Evolutionary conservation across 2,329 filamentous ascomycete species (phyloP), one percentile per base, ranked within the genome.

Genomic region (Clarireedia monteithiana): DNA sequence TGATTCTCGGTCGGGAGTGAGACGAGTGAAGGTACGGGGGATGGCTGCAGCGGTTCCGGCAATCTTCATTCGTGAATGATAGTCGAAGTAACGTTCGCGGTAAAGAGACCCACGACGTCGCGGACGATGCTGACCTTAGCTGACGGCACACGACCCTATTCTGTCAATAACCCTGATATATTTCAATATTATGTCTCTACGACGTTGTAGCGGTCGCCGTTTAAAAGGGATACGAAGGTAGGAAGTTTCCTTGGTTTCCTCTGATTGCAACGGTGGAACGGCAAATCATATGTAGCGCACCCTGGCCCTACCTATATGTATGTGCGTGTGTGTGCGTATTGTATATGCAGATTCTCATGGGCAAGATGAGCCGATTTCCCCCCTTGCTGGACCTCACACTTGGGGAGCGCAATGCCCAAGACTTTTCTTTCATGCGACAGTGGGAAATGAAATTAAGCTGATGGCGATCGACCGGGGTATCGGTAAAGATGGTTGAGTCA

Each of bases 41-140:
- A 54, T 27, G 51, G 39, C 44, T 54, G 51, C 51, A 54, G 51
- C 9, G 34, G n/a, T 54, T 49, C 51, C 51, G 51, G 51, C 9
- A 27, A 14, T 20, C 51, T 54, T 54, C 34, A 40, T 49, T 54
- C 45, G 34, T 49, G 12, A 54, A n/a, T 34, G 39, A 10, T 49
- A 34, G 17, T 42, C 51, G 20, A 54, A 39, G 40, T 24, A 53
- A 53, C 50, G 30, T 40, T 53, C 42, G 27, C 40, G 50, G 42
- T 49, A 39, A 24, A 34, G 45, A 24, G n/a, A 30, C 42, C 45
- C 44, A 54, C 34, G 44, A 48, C 17, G 44, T 49, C 36, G 48
- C 17, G 51, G 44, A 39, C n/a, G 36, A 9, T 40, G 23, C 51
- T 53, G 42, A 48, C 42, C 34, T 53, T 48, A 23, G 51, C 51